Percentiles rank a stretch among this genome's conserved stretches.
Conservation (phyloP, 2,329 filamentous ascomycete species). For the Cordyceps cateniannulata region DNA sequence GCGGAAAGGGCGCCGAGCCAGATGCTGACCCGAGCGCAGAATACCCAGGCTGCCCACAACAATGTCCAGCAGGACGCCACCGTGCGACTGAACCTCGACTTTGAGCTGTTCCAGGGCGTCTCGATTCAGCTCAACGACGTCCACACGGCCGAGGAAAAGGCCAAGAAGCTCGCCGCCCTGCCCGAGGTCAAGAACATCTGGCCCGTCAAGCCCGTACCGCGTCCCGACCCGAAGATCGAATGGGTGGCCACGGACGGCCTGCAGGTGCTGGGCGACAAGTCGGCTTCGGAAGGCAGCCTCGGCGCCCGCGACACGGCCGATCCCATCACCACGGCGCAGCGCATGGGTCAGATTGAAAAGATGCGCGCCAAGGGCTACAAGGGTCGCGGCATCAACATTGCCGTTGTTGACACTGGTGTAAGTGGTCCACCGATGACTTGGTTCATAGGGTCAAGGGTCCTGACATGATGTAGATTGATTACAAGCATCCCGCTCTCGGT, state of each 20-base stretch:
- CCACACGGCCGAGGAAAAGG: slow-evolving; percentile 36
- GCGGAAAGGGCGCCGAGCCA: background rate
- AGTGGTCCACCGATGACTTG: slow-evolving; percentile 19
- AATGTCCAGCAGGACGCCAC: slow-evolving; percentile 33
- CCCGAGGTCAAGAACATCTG: slow-evolving; percentile 42
- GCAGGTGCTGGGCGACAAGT: background rate
- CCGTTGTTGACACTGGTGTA: slow-evolving; percentile 48
- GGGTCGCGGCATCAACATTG: slow-evolving; percentile 47
- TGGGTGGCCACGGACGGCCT: slow-evolving; percentile 31
- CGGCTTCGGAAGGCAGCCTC: background rate
- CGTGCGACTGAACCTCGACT: slow-evolving; percentile 42
- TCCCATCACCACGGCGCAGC: slow-evolving; percentile 37
- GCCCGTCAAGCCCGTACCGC: slow-evolving; percentile 39
- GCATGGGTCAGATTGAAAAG: slow-evolving; percentile 52
- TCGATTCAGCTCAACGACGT: slow-evolving; percentile 46
- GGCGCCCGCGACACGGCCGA: slow-evolving; percentile 17
- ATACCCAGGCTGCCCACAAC: slow-evolving; percentile 33
- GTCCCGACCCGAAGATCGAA: slow-evolving; percentile 36
- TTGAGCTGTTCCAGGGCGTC: slow-evolving; percentile 46
- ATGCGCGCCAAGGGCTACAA: slow-evolving; percentile 40
- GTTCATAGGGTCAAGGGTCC: background rate
- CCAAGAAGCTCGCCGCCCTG: slow-evolving; percentile 33
- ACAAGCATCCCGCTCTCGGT: slow-evolving; percentile 56
- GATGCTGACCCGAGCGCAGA: background rate
- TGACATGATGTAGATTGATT: slow-evolving; percentile 43